Base-by-base conservation (phyloP, 2,329 filamentous ascomycete species). In the Emmonsiellopsis sp. region DNA sequence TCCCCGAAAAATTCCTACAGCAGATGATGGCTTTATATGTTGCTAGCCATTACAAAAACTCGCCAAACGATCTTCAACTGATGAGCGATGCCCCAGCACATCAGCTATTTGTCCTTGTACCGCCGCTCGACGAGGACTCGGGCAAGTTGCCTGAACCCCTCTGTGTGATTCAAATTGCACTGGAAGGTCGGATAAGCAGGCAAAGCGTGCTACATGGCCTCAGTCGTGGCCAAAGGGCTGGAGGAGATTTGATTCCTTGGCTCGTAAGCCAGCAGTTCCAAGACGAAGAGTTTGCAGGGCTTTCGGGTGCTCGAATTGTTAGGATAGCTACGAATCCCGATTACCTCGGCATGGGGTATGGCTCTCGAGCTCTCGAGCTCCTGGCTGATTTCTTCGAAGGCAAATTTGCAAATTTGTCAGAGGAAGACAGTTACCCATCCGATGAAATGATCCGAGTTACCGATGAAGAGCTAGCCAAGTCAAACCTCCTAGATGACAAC, bases 21-120 rank as follows among this genome's bases (percentile, higher is more conserved):
- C 90, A 95, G 63, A 96, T 98, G 89, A 92, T 98, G 72, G 90
- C 91, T 0, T 80, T 98, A 2, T 98, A 97, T 63, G 94, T 98
- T 31, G 90, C 93, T 31, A 95, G 89, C 62, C 90, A 95, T 70
- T 96, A 98, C 78, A 97, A 97, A 72, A 98, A 98, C 72, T 89
- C 91, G 0, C 93, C 93, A 0, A 95, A 98, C 63, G 93, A 98
- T 64, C 79, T 98, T n/a, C 93, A 97, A 69, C 81, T 98, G 54
- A 95, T 98, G 89, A 95, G 89, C 57, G 93, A 98, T 70, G 93
- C 93, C 1, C 93, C 93, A 1, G 92, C 93, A 0, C 93, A 98
- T 70, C 91, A 97, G 68, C 81, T 98, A 6, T 98, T 93, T 64
- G 93, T 97, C 8, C 82, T 98, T 26, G 89, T 95, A 2, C 87